A percentile compares a stretch with the other conserved stretches of the same genome.
Evolutionary conservation across 352 stramenopile species (phyloP).

Genomic region (Globisporangium middletonii): DNA sequence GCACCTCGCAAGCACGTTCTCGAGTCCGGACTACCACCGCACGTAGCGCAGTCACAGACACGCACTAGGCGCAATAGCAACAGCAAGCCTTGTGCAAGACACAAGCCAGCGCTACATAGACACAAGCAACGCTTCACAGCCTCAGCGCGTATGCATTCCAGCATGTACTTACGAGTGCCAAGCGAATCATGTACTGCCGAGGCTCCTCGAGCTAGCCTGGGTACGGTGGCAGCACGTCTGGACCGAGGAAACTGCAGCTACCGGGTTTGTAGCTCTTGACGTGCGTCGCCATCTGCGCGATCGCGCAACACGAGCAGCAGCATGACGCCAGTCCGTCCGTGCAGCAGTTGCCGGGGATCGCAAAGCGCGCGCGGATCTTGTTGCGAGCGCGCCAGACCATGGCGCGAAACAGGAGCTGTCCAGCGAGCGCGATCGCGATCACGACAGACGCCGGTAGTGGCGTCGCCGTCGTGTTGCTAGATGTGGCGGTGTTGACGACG

Average conservation of each 20-base stretch:
- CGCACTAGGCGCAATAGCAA: not conserved
- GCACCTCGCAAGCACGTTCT: constrained; percentile 54
- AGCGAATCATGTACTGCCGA: no score
- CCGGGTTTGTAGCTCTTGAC: constrained; percentile 20
- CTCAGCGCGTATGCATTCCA: no score
- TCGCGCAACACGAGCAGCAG: constrained; percentile 23
- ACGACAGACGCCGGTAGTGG: not conserved
- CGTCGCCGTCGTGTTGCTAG: not conserved
- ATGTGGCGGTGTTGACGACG: no score
- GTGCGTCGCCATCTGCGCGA: constrained; percentile 30
- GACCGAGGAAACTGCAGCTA: constrained; percentile 13
- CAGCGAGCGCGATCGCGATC: not conserved
- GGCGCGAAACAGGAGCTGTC: not conserved
- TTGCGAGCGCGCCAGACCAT: constrained; percentile 9
- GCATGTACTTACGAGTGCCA: no score
- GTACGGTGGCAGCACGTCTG: constrained; percentile 14
- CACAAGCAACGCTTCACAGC: not conserved
- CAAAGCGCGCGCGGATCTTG: constrained; percentile 13
- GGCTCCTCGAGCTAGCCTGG: not conserved
- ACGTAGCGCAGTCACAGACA: constrained; percentile 7
- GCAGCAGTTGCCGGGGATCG: constrained; percentile 16
- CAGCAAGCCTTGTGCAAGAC: constrained; percentile 1
- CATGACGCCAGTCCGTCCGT: constrained; percentile 9
- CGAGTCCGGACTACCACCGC: constrained; percentile 61
- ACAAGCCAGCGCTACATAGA: not conserved